A percentile compares a stretch with the other conserved stretches of the same genome.
Evolutionary conservation across 345 rosid genomes (phyloP).

Genomic region (Viola odorata): DNA sequence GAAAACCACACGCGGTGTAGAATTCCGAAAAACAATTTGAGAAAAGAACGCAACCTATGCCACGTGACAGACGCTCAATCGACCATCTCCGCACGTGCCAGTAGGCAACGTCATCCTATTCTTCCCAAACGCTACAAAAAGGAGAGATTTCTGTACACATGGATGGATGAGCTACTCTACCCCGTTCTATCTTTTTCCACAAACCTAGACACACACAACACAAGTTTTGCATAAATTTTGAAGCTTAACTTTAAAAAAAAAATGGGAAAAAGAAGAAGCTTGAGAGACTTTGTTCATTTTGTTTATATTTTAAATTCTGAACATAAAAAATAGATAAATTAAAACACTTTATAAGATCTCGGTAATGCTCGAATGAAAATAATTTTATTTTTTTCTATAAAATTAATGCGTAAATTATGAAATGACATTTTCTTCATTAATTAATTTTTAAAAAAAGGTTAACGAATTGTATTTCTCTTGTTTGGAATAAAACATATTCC

Average conservation of each 20-base stretch:
- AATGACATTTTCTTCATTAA: too few species aligned
- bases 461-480: too few species aligned
- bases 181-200: not conserved
- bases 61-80: slow-evolving; percentile 37
- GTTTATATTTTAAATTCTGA: too few species aligned
- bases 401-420: too few species aligned
- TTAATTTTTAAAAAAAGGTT: too few species aligned
- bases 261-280: not conserved
- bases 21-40: slow-evolving; percentile 10
- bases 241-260: not conserved
- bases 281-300: not conserved
- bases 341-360: too few species aligned
- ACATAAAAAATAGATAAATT: too few species aligned
- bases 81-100: slow-evolving; percentile 40
- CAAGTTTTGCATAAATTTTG: not conserved
- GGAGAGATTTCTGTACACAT: not conserved
- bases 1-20: slow-evolving; percentile 22
- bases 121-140: not conserved
- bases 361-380: too few species aligned
- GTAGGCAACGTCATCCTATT: slow-evolving; percentile 24
- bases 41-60: slow-evolving; percentile 26
- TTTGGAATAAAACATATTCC: too few species aligned
- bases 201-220: slow-evolving; percentile 1
- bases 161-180: not conserved
- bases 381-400: too few species aligned